Percentiles rank a stretch among this genome's conserved stretches.
Conservation (phyloP, 257 asterid genomes). For the Jacaranda copaia region DNA sequence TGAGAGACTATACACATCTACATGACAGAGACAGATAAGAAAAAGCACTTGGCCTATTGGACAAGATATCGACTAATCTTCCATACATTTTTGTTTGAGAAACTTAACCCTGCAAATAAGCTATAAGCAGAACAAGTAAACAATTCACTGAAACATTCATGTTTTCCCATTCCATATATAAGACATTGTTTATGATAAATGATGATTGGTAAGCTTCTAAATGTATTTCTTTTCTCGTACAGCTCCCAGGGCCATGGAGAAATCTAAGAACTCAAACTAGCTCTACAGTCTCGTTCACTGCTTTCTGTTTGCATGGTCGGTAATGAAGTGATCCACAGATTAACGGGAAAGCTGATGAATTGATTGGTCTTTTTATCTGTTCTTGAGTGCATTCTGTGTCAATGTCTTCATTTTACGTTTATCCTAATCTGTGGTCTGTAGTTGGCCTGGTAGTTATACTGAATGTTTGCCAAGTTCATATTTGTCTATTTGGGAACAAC, state of each 20-base stretch:
- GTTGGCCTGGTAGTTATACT: constrained; percentile 35
- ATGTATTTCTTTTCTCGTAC: constrained; percentile 25
- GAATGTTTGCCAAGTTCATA: constrained; percentile 45
- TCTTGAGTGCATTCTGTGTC: constrained; percentile 34
- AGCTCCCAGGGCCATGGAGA: constrained; percentile 71
- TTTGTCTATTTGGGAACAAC: constrained; percentile 31
- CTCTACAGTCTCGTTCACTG: constrained; percentile 10
- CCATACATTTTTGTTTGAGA: not conserved
- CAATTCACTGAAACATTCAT: not conserved
- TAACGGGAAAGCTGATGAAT: constrained; percentile 22
- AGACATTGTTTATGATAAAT: not conserved
- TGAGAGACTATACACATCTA: too few species aligned
- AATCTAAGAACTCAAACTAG: constrained; percentile 61
- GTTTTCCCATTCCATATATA: too few species aligned
- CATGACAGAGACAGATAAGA: too few species aligned
- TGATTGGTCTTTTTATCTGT: constrained; percentile 27
- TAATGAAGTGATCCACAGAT: not conserved
- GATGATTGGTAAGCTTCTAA: not conserved
- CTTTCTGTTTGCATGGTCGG: constrained; percentile 29
- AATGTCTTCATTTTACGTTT: constrained; percentile 30
- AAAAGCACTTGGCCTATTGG: too few species aligned
- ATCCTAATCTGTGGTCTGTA: constrained; percentile 36
- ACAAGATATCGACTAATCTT: too few species aligned
- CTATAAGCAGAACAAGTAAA: not conserved
- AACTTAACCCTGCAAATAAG: not conserved